phyloP scores from a whole-genome alignment of 202 grass and related monocot species.

The Schoenoplectus tabernaemontani region DNA sequence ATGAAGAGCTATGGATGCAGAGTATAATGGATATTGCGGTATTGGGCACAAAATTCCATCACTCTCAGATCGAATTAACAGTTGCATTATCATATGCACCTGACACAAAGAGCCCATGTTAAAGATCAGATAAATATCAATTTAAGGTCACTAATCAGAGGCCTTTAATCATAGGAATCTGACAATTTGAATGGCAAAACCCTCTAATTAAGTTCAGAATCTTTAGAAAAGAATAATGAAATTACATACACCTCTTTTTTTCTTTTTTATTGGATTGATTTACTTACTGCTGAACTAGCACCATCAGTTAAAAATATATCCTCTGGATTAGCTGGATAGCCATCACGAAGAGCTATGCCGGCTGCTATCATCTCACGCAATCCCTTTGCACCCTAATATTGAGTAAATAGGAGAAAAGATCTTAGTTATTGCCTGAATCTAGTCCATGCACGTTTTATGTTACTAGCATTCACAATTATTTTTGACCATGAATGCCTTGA shows the following conservation, averaged over 20 bases:
- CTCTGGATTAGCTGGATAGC: constrained; percentile 43
- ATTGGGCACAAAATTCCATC: constrained; percentile 69
- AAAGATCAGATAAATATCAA: neutral
- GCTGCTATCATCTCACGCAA: constrained; percentile 51
- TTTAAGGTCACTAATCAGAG: neutral
- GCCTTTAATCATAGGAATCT: neutral
- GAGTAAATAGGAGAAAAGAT: neutral
- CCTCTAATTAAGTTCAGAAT: neutral
- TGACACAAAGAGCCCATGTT: neutral
- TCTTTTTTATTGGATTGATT: constrained; percentile 2
- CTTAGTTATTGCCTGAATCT: neutral
- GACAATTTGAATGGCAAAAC: neutral
- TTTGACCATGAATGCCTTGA: neutral
- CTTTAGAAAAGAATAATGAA: neutral
- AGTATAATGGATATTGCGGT: constrained; percentile 72
- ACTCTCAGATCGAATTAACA: constrained; percentile 61
- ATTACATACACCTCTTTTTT: neutral
- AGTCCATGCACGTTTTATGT: neutral
- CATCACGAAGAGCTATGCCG: constrained; percentile 53
- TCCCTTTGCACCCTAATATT: constrained; percentile 39
- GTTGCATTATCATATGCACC: constrained; percentile 64
- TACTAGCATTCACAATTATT: neutral
- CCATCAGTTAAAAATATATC: constrained; percentile 82
- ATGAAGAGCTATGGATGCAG: constrained; percentile 58
- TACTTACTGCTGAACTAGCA: constrained; percentile 48